Percentiles rank a stretch among this genome's conserved stretches.
Conservation (phyloP, 371 early-diverging fungal species). For the Capillidium rhysosporum region DNA sequence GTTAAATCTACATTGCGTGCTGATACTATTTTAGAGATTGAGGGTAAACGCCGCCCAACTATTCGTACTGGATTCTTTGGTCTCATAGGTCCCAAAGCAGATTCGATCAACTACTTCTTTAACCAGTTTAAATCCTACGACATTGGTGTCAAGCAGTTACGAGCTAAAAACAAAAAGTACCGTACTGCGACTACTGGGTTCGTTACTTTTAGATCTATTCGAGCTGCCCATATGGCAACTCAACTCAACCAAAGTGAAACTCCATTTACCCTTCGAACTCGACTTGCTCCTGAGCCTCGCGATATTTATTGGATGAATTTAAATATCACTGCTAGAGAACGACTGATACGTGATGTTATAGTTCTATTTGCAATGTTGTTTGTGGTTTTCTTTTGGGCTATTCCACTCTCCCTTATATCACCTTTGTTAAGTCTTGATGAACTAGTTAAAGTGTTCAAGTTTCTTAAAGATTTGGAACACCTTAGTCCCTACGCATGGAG, state of each 20-base stretch:
- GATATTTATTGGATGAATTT: conserved; percentile 77
- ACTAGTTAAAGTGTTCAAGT: conserved; percentile 28
- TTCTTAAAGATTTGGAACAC: conserved; percentile 21
- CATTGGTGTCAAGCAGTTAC: conserved; percentile 9
- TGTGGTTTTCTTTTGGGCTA: conserved; percentile 39
- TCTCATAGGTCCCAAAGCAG: conserved; percentile 14
- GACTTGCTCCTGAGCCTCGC: conserved; percentile 77
- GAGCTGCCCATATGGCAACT: conserved; percentile 7
- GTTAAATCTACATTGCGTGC: not conserved
- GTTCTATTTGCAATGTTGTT: conserved; percentile 28
- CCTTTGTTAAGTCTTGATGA: conserved; percentile 47
- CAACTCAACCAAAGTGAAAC: conserved; percentile 13
- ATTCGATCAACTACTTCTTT: conserved; percentile 13
- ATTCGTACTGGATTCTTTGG: conserved; percentile 14
- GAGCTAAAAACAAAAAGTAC: not conserved
- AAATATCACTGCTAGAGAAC: conserved; percentile 25
- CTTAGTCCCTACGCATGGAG: conserved; percentile 21
- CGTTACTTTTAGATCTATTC: conserved; percentile 29
- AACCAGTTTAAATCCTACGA: conserved; percentile 17
- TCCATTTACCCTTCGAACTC: conserved; percentile 26
- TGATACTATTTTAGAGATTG: not conserved
- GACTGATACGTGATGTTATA: conserved; percentile 21
- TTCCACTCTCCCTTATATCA: conserved; percentile 44
- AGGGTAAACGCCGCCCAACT: conserved; percentile 5
- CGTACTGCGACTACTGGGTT: conserved; percentile 24